Conservation (phyloP, 2,329 filamentous ascomycete genomes). For the Fusarium tuaranense region DNA sequence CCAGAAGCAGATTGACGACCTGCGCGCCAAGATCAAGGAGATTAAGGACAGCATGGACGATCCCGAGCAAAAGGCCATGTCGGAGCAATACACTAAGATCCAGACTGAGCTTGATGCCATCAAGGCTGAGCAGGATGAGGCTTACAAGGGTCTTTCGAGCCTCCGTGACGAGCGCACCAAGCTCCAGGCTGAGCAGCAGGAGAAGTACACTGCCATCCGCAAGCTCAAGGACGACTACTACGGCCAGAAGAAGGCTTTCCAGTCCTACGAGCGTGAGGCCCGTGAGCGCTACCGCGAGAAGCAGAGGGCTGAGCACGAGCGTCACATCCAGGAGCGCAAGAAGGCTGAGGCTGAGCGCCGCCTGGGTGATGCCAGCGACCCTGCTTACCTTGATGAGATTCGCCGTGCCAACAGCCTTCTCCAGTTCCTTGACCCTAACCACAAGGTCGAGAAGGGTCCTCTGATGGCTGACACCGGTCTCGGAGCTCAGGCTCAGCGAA, state of each 20-base stretch:
- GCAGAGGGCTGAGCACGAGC: conserved; percentile 83
- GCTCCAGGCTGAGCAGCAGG: conserved; percentile 86
- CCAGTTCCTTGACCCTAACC: conserved; percentile 87
- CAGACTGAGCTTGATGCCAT: conserved; percentile 90
- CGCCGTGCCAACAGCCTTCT: conserved; percentile 88
- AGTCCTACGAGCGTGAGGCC: conserved; percentile 85
- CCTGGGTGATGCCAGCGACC: conserved; percentile 84
- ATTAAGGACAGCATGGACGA: conserved; percentile 92
- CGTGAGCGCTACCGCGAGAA: conserved; percentile 82
- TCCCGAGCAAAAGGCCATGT: conserved; percentile 88
- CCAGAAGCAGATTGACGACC: conserved; percentile 89
- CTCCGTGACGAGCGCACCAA: conserved; percentile 89
- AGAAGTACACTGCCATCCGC: conserved; percentile 84
- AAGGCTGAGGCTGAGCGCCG: conserved; percentile 81
- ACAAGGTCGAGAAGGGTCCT: conserved; percentile 73
- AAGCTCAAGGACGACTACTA: conserved; percentile 93
- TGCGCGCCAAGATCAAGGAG: conserved; percentile 88
- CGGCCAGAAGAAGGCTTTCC: conserved; percentile 82
- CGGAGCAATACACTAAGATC: conserved; percentile 86
- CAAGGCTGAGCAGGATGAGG: conserved; percentile 91
- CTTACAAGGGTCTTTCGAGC: conserved; percentile 86
- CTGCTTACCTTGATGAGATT: conserved; percentile 94
- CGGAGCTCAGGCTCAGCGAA: conserved; percentile 82
- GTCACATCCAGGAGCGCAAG: conserved; percentile 76
- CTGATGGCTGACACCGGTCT: conserved; percentile 77